Evolutionary conservation across 352 stramenopile species (phyloP).

Genomic region (Pilasporangium apinafurcum): DNA sequence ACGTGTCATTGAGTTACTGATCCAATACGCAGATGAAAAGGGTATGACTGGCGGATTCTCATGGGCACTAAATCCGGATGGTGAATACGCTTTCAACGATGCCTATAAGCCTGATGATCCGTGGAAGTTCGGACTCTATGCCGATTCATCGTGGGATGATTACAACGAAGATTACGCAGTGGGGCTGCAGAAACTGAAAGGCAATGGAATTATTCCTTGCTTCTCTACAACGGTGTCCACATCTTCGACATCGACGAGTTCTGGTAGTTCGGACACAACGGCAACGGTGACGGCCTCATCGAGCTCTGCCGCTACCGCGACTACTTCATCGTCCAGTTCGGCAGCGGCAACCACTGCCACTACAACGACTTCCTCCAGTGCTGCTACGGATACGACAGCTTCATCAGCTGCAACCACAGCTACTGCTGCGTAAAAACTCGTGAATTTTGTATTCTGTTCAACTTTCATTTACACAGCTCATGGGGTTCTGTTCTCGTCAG

Average conservation of each 20-base stretch:
- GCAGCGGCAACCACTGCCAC: slow-evolving; percentile 4
- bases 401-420: slow-evolving; percentile 10
- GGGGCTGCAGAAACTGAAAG: slow-evolving; percentile 55
- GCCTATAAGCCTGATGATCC: slow-evolving; percentile 46
- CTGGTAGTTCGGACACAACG: slow-evolving; percentile 13
- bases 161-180: slow-evolving; percentile 73
- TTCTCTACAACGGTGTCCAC: slow-evolving; percentile 33
- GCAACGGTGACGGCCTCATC: slow-evolving; percentile 17
- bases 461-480: too few relatives aligned
- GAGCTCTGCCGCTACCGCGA: slow-evolving; percentile 8
- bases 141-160: slow-evolving; percentile 45
- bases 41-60: slow-evolving; percentile 74
- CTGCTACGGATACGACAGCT: slow-evolving; percentile 5
- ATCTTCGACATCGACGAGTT: slow-evolving; percentile 14
- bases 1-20: slow-evolving; percentile 64
- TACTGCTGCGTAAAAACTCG: slow-evolving; percentile 14
- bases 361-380: neutral
- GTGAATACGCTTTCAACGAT: slow-evolving; percentile 73
- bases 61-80: slow-evolving; percentile 77
- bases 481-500: too few relatives aligned
- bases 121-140: slow-evolving; percentile 74
- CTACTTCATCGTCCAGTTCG: slow-evolving; percentile 7
- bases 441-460: too few relatives aligned
- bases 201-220: slow-evolving; percentile 69
- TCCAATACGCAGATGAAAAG: slow-evolving; percentile 55